Percentiles rank a stretch among this genome's conserved stretches.
Evolutionary conservation across 805 yeast species (phyloP).

Genomic region (Hanseniaspora lachancei): DNA sequence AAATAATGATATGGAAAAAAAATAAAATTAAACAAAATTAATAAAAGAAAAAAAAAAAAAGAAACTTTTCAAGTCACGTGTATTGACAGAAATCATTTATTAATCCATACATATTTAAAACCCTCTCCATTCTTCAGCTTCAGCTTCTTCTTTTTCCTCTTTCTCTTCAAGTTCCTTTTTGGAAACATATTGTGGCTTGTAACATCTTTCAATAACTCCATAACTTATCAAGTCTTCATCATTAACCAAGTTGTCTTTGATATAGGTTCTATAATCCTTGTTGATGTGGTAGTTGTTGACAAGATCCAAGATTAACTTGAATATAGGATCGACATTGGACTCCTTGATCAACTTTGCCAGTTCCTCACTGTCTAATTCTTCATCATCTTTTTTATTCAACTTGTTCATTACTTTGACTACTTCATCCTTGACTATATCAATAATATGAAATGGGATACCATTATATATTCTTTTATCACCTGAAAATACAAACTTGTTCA

Average conservation of each 20-base stretch:
- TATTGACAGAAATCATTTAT: not conserved
- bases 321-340: slow-evolving; percentile 42
- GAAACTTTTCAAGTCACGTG: not conserved
- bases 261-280: slow-evolving; percentile 54
- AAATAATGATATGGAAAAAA: not conserved
- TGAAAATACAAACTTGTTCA: slow-evolving; percentile 37
- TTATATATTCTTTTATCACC: slow-evolving; percentile 49
- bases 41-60: not conserved
- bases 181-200: slow-evolving; percentile 1
- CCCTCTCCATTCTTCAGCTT: slow-evolving; percentile 30
- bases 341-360: slow-evolving; percentile 29
- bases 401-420: slow-evolving; percentile 50
- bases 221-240: slow-evolving; percentile 54
- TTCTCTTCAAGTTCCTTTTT: slow-evolving; percentile 14
- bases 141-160: slow-evolving; percentile 23
- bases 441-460: slow-evolving; percentile 71
- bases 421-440: slow-evolving; percentile 78
- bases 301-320: slow-evolving; percentile 50
- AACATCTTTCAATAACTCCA: slow-evolving; percentile 34
- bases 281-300: slow-evolving; percentile 34
- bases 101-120: slow-evolving; percentile 18
- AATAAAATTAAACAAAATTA: not conserved
- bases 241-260: slow-evolving; percentile 49
- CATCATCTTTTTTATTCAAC: slow-evolving; percentile 35
- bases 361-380: slow-evolving; percentile 31